A percentile compares a stretch with the other conserved stretches of the same genome.
Conservation (phyloP, 345 rosid species). For the Trapa incisa region DNA sequence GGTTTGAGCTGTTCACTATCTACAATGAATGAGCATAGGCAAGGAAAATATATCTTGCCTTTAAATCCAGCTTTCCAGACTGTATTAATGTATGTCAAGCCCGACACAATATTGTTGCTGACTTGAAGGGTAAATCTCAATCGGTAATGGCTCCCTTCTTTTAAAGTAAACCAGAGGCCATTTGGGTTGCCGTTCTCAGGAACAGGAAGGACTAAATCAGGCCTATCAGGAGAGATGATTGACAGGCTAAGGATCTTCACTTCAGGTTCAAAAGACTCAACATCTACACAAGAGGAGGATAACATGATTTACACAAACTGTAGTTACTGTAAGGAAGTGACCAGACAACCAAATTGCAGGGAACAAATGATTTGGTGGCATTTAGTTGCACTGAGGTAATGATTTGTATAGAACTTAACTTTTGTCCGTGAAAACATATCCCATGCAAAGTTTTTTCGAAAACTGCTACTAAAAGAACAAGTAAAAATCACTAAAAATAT, state of each 20-base stretch:
- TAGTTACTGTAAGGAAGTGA: not conserved
- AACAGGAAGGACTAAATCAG: constrained; percentile 51
- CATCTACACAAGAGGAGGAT: not conserved
- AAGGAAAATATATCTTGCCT: not conserved
- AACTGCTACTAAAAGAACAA: not conserved
- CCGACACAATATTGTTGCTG: constrained; percentile 76
- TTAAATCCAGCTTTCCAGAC: constrained; percentile 77
- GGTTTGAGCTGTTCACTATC: not conserved
- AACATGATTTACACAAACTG: not conserved
- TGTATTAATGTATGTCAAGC: constrained; percentile 57
- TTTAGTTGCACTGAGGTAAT: no score
- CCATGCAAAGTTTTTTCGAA: not conserved
- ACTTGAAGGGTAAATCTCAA: constrained; percentile 59
- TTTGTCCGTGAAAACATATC: not conserved
- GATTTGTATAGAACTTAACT: not conserved
- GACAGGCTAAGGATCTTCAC: constrained; percentile 60
- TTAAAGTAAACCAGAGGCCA: constrained; percentile 78
- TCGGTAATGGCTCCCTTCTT: constrained; percentile 72
- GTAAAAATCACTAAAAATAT: not conserved
- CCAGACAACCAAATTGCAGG: not conserved
- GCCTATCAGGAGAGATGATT: constrained; percentile 52
- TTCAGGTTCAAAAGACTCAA: constrained; percentile 69
- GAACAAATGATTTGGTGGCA: not conserved
- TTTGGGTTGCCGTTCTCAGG: constrained; percentile 52
- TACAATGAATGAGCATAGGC: not conserved